Base-by-base conservation (phyloP, 805 yeast genomes). In the Kazachstania psychrophila region DNA sequence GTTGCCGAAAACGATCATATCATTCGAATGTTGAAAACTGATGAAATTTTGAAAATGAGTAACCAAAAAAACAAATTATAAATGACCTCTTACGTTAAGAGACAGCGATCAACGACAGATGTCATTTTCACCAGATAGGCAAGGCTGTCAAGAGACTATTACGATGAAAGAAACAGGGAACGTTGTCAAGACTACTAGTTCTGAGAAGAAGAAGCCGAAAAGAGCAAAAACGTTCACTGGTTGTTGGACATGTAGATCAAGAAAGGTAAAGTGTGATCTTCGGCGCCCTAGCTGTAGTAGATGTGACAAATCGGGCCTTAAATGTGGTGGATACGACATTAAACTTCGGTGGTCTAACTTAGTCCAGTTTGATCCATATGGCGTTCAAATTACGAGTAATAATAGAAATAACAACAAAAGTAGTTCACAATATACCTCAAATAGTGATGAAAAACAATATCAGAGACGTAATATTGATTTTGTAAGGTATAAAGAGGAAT, bases 271-370 rank as follows among this genome's bases (percentile, higher is more conserved):
- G 40, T 87, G 96, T 58, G 95, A 85, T 54, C 63, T 81, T 38
- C 64, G 68, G 12, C 70, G 69, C 44, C 96, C 96, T 0, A 54
- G 61, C 11, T 87, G 96, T 58, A 53, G 58, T n/a, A 69, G 82
- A 39, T 87, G 96, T 56, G 64, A 65, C 28, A 77, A 75, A 49
- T 70, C 84, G 0, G 77, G 79, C 0, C 54, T 82, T 19, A 62
- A 65, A 3, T 87, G 96, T 51, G 85, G 79, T 20, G 96, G 95
- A 0, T 87, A 86, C 51, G 83, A 75, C 42, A 79, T 87, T 39
- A 82, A 80, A 46, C 69, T 87, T 22, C 64, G 87, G 41, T 87
- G 95, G 95, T 62, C 67, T 3, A 60, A 58, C 11, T 82, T 84
- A 0, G 56, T 73, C 4, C 58, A 59, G 33, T 75, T 72, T 41